Percentiles rank a stretch among this genome's conserved stretches.
These are phyloP conservation scores for Allium fistulosum DNA, from an alignment of 106 monocot genomes.

Conservation along the genomic window DNA sequence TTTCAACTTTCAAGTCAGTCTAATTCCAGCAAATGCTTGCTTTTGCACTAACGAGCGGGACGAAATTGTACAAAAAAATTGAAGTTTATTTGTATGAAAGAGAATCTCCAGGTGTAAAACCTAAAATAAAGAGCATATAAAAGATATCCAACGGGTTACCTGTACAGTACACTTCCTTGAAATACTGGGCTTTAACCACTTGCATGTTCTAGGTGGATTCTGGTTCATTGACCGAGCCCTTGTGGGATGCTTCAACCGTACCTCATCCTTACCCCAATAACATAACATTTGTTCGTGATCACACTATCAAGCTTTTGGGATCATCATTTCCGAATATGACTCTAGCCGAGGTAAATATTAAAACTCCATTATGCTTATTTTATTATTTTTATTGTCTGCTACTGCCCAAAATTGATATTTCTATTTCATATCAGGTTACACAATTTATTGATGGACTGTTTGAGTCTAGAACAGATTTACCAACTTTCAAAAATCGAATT, in stretches of 20 bases:
- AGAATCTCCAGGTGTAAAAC: no score
- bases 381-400: not conserved
- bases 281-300: constrained; percentile 67
- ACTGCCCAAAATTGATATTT: not conserved
- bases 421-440: constrained; percentile 42
- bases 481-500: constrained; percentile 75
- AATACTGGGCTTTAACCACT: not conserved
- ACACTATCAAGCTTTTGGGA: constrained; percentile 84
- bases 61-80: no score
- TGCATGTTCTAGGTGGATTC: constrained; percentile 51
- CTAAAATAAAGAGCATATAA: no score
- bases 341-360: constrained; percentile 42
- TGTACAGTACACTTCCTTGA: no score
- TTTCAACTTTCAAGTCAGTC: no score
- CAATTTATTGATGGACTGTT: constrained; percentile 80
- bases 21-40: no score
- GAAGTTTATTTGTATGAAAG: no score
- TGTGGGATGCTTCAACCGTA: constrained; percentile 75
- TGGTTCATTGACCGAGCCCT: constrained; percentile 60
- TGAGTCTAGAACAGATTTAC: constrained; percentile 60
- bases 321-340: constrained; percentile 95
- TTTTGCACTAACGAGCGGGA: no score
- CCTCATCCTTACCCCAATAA: constrained; percentile 64
- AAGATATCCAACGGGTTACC: no score
- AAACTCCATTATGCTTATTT: not conserved